phyloP scores from a whole-genome alignment of 2,329 filamentous ascomycete species.

The Microascus cirrosus region DNA sequence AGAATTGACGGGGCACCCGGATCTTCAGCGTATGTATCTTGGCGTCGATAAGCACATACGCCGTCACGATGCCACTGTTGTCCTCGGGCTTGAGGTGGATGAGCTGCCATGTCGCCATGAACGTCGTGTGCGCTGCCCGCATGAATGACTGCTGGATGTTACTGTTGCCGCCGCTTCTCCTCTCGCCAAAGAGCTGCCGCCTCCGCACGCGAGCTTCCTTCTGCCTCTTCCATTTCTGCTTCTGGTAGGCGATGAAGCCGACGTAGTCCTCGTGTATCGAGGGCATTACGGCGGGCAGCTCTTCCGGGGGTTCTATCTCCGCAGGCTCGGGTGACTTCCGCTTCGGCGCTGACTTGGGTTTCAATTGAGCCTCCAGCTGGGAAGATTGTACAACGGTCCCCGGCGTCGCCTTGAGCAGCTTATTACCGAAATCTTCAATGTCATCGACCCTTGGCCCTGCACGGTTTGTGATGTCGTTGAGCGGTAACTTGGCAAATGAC shows the following conservation, averaged over 20 bases:
- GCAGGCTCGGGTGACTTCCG: conserved; percentile 64
- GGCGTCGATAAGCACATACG: conserved; percentile 84
- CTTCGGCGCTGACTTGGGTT: conserved; percentile 38
- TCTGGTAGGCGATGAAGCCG: conserved; percentile 86
- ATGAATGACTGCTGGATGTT: conserved; percentile 66
- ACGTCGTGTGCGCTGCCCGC: conserved; percentile 82
- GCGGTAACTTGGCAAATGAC: conserved; percentile 67
- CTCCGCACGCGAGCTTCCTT: conserved; percentile 78
- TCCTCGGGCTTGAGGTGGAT: conserved; percentile 77
- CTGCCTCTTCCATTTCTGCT: conserved; percentile 98
- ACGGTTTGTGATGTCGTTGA: conserved; percentile 57
- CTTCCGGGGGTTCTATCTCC: conserved; percentile 66
- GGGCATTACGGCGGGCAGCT: conserved; percentile 75
- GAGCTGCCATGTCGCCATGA: conserved; percentile 90
- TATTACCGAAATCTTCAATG: conserved; percentile 68
- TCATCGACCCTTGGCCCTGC: conserved; percentile 35
- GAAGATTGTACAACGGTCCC: conserved; percentile 43
- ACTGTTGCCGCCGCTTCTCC: conserved; percentile 40
- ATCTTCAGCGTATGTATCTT: conserved; percentile 85
- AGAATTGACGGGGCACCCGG: conserved; percentile 79
- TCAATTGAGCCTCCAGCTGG: conserved; percentile 26
- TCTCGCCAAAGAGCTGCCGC: conserved; percentile 87
- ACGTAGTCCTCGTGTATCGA: conserved; percentile 76
- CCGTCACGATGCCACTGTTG: conserved; percentile 73
- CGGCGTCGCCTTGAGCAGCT: conserved; percentile 54